Percentiles rank a stretch among this genome's conserved stretches.
Conservation (phyloP, 768 basidiomycete species). For the Dacryopinax spathularia region DNA sequence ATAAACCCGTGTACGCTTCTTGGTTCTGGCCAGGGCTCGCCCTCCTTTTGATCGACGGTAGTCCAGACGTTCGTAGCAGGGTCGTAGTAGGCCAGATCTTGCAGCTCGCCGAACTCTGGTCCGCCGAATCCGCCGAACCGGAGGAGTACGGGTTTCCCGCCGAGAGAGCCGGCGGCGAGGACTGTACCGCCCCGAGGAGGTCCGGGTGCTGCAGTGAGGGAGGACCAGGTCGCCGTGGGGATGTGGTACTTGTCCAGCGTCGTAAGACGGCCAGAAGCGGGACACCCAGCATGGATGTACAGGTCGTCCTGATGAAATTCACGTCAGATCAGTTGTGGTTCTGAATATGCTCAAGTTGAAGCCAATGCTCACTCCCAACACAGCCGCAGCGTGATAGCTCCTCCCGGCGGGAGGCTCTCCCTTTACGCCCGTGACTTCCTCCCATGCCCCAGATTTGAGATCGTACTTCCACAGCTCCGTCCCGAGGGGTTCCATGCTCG, state of each 20-base stretch:
- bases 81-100: conserved; percentile 26
- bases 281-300: conserved; percentile 33
- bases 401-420: conserved; percentile 23
- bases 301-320: conserved; percentile 19
- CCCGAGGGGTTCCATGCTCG: conserved; percentile 27
- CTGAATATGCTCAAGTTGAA: background rate
- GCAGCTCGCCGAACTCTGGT: conserved; percentile 23
- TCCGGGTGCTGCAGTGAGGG: conserved; percentile 26
- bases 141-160: conserved; percentile 19
- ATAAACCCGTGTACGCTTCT: conserved; percentile 27
- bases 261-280: conserved; percentile 24
- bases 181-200: conserved; percentile 31
- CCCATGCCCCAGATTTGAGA: conserved; percentile 20
- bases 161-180: conserved; percentile 21
- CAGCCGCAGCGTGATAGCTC: conserved; percentile 27
- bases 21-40: conserved; percentile 22
- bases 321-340: background rate
- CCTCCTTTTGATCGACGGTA: conserved; percentile 17
- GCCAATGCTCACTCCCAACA: conserved; percentile 22
- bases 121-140: conserved; percentile 32
- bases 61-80: conserved; percentile 18
- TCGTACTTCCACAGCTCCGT: conserved; percentile 22
- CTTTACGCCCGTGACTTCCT: conserved; percentile 17
- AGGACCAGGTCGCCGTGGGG: conserved; percentile 20
- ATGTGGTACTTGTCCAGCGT: conserved; percentile 27